Conservation (phyloP, 2,329 filamentous ascomycete genomes). For the Exophiala mesophila region DNA sequence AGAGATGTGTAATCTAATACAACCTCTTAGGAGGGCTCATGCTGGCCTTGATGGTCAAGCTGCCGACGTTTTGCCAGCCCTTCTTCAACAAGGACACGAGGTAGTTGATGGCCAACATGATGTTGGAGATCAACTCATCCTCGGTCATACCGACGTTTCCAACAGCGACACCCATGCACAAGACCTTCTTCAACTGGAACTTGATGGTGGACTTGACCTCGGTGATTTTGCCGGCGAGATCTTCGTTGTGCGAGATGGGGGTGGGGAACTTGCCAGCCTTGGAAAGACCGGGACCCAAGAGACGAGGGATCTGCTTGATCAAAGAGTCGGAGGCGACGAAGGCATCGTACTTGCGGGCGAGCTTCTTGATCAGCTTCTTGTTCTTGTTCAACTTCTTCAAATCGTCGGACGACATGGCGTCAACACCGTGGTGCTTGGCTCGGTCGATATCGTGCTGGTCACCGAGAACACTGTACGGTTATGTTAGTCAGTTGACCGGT, state of each 20-base stretch:
- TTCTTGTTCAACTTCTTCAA: constrained; percentile 99
- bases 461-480: constrained; percentile 63
- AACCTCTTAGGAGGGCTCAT: constrained; percentile 98
- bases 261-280: constrained; percentile 99
- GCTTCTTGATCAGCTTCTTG: constrained; percentile 99
- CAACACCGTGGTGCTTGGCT: constrained; percentile 97
- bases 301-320: constrained; percentile 99
- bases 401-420: constrained; percentile 97
- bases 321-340: constrained; percentile 95
- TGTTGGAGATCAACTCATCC: constrained; percentile 95
- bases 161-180: constrained; percentile 99
- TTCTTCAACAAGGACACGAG: constrained; percentile 99
- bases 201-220: constrained; percentile 99
- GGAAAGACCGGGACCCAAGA: constrained; percentile 87
- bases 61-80: constrained; percentile 99
- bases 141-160: constrained; percentile 96
- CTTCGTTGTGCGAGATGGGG: constrained; percentile 93
- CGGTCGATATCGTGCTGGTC: constrained; percentile 99
- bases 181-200: constrained; percentile 99
- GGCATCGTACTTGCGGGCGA: constrained; percentile 99
- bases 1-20: constrained; percentile 62
- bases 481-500: constrained; percentile 6
- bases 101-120: constrained; percentile 99
- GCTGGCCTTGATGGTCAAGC: constrained; percentile 99
- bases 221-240: constrained; percentile 90